Base-by-base conservation (phyloP, 345 rosid genomes). In the Eucalyptus rudis region DNA sequence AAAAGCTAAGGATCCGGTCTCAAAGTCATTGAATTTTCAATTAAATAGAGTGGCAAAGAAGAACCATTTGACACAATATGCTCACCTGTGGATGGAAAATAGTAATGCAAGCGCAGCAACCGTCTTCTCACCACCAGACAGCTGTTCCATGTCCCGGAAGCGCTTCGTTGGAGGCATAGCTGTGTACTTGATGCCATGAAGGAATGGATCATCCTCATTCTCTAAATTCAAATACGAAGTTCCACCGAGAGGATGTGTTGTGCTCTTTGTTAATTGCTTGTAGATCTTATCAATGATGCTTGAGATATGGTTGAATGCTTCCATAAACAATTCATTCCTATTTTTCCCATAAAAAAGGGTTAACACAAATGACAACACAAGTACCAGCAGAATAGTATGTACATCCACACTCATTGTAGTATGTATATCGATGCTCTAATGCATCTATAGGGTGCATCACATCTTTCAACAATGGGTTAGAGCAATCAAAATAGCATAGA, bases 111-210 rank as follows among this genome's bases (percentile, higher is more conserved):
- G 94, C 66, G 99, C 99, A 6, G 99, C 99, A 86, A 98, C 98
- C 79, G 99, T 98, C 92, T 98, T 98, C 91, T 98, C 99, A 87
- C 99, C 99, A 91, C 99, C 99, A 92, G 99, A 97, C 45, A 98
- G 96, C 89, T 95, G 99, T 91, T 98, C 99, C 99, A 98, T 98
- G 90, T 96, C 99, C 62, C 99, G 96, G 87, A 98, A 97, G 49
- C 99, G 98, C 95, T 98, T 98, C 62, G 99, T 96, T 91, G 99
- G 99, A 86, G 99, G 99, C 99, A 98, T 97, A 80, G 98, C 97
- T 51, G 99, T 98, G 89, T 92, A 98, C 90, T 97, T 97, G 91
- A 96, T 97, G 86, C 99, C 99, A 92, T 98, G 95, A 81, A 98
- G 91, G 91, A 94, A 98, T 13, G 99, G 99, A 91, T 98, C 99